Evolutionary conservation across 805 yeast genomes (phyloP).

Genomic region (Nakazawaea ishiwadae): DNA sequence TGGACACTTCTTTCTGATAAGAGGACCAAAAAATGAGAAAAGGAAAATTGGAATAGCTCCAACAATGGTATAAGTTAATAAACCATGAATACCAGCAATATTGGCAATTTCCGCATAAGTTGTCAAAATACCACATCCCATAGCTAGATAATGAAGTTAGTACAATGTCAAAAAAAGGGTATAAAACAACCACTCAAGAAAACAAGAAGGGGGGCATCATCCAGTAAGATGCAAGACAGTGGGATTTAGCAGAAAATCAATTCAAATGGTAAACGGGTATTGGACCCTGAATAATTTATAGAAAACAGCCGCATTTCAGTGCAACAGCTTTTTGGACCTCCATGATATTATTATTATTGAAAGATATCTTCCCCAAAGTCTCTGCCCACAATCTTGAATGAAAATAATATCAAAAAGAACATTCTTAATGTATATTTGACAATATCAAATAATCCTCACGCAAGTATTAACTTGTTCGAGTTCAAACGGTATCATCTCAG

Average conservation of each 20-base stretch:
- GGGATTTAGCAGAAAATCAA: no score
- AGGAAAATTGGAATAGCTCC: slow-evolving; percentile 82
- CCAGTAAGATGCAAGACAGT: no score
- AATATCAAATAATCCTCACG: slow-evolving; percentile 61
- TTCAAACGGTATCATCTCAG: slow-evolving; percentile 74
- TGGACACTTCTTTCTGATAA: slow-evolving; percentile 74
- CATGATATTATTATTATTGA: not conserved
- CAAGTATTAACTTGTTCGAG: slow-evolving; percentile 82
- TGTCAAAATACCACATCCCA: slow-evolving; percentile 86
- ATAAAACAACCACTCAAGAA: not conserved
- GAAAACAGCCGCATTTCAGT: slow-evolving; percentile 10
- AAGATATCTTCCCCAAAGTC: not conserved
- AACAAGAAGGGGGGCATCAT: not conserved
- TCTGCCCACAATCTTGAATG: no score
- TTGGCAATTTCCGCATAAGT: slow-evolving; percentile 88
- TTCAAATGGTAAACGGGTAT: no score
- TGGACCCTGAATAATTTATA: not conserved
- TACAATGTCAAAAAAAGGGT: slow-evolving; percentile 4
- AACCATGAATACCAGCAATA: slow-evolving; percentile 80
- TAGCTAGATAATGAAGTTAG: slow-evolving; percentile 37
- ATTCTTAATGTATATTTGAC: slow-evolving; percentile 21
- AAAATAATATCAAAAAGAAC: not conserved
- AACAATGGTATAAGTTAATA: slow-evolving; percentile 70
- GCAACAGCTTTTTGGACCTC: slow-evolving; percentile 9
- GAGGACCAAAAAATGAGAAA: slow-evolving; percentile 82